These are phyloP conservation scores for Fonsecaea multimorphosa DNA, from an alignment of 2,329 filamentous ascomycete genomes.

Conservation along the genomic window DNA sequence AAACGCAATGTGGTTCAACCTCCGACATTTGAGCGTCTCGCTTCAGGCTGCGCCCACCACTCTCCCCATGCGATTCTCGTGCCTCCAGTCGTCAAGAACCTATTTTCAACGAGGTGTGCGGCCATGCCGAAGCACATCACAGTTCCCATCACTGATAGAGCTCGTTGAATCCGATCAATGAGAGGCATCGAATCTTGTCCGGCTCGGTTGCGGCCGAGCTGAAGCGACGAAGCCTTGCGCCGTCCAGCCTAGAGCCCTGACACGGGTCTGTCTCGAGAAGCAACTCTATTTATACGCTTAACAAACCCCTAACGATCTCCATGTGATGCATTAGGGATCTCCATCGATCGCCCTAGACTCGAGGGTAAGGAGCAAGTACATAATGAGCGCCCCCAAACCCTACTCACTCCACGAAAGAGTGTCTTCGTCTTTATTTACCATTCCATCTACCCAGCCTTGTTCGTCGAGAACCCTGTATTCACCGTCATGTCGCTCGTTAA, in stretches of 20 bases:
- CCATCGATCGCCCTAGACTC: neutral
- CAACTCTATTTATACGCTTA: constrained; percentile 2
- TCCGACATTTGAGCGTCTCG: constrained; percentile 14
- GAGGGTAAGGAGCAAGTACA: neutral
- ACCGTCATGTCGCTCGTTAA: constrained; percentile 7
- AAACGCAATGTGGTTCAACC: neutral
- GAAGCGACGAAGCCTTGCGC: neutral
- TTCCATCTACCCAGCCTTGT: neutral
- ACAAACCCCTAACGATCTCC: neutral
- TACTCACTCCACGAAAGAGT: neutral
- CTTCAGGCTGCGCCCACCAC: neutral
- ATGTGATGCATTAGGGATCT: neutral
- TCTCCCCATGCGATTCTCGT: neutral
- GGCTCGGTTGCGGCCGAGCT: neutral
- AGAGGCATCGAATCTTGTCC: neutral
- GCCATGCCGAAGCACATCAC: neutral
- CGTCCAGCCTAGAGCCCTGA: neutral
- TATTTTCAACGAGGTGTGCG: neutral
- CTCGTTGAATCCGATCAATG: neutral
- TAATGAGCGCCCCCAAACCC: neutral
- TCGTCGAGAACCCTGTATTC: neutral
- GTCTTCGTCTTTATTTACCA: neutral
- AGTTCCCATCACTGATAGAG: neutral
- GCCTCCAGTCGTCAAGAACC: neutral
- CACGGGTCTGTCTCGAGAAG: neutral